Conservation (phyloP, 148 eudicot genomes). For the Silene latifolia region DNA sequence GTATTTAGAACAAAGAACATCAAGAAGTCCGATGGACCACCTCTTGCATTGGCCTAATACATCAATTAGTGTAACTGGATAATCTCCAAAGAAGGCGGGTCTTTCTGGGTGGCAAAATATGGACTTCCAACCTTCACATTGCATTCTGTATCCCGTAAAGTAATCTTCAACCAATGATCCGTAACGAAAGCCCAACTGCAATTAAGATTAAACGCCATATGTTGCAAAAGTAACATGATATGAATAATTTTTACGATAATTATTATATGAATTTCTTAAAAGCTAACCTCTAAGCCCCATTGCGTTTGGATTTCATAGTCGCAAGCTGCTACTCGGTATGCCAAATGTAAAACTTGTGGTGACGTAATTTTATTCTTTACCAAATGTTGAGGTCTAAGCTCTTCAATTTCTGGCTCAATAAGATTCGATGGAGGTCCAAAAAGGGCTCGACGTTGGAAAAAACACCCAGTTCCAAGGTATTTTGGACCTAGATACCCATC, state of each 20-base stretch:
- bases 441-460: conserved; percentile 59
- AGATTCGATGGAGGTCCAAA: conserved; percentile 39
- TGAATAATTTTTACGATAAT: too few species aligned
- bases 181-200: conserved; percentile 59
- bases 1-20: conserved; percentile 40
- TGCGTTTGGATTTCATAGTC: conserved; percentile 29
- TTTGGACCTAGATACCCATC: conserved; percentile 69
- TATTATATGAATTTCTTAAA: too few species aligned
- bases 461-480: conserved; percentile 67
- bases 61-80: conserved; percentile 42
- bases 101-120: conserved; percentile 48
- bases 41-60: conserved; percentile 43
- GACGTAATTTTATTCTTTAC: conserved; percentile 26
- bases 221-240: neutral
- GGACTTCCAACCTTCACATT: conserved; percentile 59
- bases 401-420: conserved; percentile 23
- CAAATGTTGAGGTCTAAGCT: conserved; percentile 25
- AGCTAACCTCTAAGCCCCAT: conserved; percentile 50
- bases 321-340: conserved; percentile 33
- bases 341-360: conserved; percentile 21
- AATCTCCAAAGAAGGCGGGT: conserved; percentile 54
- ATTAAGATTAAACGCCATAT: too few species aligned
- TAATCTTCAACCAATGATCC: conserved; percentile 64
- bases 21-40: conserved; percentile 55
- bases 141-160: conserved; percentile 42